Evolutionary conservation across 2,329 filamentous ascomycete genomes (phyloP).

Genomic region (Ustulina deusta): DNA sequence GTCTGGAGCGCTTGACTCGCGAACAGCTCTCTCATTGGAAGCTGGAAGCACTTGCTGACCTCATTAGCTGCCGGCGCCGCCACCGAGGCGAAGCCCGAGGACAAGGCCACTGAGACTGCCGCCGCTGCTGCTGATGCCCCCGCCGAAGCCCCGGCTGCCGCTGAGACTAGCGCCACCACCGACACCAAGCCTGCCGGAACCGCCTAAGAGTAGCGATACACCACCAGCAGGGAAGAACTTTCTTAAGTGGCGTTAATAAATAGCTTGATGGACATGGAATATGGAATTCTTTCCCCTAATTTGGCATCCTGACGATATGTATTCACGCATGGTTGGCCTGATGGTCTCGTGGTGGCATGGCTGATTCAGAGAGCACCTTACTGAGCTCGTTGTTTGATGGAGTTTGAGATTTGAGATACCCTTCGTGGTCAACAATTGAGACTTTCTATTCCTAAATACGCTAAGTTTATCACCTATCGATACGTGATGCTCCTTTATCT

Average conservation of each 20-base stretch:
- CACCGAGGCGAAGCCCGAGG: constrained; percentile 25
- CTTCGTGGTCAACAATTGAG: constrained; percentile 41
- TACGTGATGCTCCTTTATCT: constrained; percentile 23
- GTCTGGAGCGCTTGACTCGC: not conserved
- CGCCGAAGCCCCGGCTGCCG: constrained; percentile 34
- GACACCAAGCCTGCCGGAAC: constrained; percentile 32
- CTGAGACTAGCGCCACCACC: constrained; percentile 17
- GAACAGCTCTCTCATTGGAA: constrained; percentile 1
- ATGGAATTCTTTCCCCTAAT: constrained; percentile 20
- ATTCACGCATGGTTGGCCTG: not conserved
- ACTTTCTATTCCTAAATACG: constrained; percentile 28
- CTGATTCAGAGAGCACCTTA: constrained; percentile 39
- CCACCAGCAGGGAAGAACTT: constrained; percentile 4
- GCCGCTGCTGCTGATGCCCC: constrained; percentile 43
- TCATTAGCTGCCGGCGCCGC: constrained; percentile 35
- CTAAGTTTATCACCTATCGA: constrained; percentile 37
- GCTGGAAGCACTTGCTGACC: constrained; percentile 34
- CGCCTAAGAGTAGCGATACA: constrained; percentile 19
- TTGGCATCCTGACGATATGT: constrained; percentile 5
- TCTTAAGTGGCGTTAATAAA: constrained; percentile 13
- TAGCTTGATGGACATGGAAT: constrained; percentile 20
- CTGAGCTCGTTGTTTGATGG: constrained; percentile 44
- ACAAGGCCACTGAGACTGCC: constrained; percentile 37
- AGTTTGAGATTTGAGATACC: constrained; percentile 48
- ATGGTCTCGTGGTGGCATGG: constrained; percentile 12